Conservation (phyloP, 352 stramenopile species). For the Globisporangium camurandrum region DNA sequence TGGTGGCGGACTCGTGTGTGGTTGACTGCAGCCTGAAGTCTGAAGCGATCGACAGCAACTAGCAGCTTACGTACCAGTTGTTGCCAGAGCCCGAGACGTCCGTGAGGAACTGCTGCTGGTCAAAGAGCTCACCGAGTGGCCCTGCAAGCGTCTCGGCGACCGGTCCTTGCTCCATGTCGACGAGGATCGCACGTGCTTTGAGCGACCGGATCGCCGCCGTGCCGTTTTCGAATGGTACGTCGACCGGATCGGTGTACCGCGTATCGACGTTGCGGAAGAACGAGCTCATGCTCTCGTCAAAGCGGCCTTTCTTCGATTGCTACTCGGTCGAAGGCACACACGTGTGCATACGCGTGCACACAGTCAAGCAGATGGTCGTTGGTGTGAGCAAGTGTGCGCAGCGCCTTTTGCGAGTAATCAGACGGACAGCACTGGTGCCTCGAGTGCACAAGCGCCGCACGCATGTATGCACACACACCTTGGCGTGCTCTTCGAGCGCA, state of each 20-base stretch:
- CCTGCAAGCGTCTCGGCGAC: conserved; percentile 77
- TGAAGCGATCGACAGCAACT: no score
- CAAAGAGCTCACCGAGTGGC: conserved; percentile 84
- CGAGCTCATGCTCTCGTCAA: conserved; percentile 89
- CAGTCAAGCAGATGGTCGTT: neutral
- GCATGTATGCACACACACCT: conserved; percentile 12
- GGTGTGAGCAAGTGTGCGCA: neutral
- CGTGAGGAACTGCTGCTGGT: conserved; percentile 82
- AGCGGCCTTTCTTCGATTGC: conserved; percentile 42
- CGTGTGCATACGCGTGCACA: neutral
- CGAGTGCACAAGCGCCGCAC: no score
- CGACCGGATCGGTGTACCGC: conserved; percentile 37
- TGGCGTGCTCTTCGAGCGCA: conserved; percentile 85
- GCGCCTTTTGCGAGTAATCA: no score
- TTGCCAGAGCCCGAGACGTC: conserved; percentile 89
- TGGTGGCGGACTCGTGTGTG: no score
- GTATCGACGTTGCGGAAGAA: conserved; percentile 90
- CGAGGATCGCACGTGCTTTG: conserved; percentile 83
- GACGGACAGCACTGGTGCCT: no score
- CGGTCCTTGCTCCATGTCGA: conserved; percentile 91
- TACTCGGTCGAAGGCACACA: no score
- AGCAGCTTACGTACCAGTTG: conserved; percentile 86
- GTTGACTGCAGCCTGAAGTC: no score
- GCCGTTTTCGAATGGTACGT: conserved; percentile 37
- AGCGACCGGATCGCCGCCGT: conserved; percentile 38